Evolutionary conservation across 2,329 filamentous ascomycete genomes (phyloP), one percentile per base, ranked within the genome.

Genomic region (Nemania serpens): DNA sequence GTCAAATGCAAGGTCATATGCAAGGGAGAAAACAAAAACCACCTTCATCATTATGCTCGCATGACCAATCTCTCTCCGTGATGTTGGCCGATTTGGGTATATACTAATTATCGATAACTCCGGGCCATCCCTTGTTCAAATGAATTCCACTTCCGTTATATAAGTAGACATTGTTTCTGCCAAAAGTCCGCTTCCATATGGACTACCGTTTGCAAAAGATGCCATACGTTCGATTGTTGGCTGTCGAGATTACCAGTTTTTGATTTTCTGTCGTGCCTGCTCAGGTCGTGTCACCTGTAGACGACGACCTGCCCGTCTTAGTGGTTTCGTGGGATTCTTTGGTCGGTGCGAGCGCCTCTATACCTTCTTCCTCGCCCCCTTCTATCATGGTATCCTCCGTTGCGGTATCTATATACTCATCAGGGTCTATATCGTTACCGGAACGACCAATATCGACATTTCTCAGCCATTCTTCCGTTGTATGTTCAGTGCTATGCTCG

Each of bases 391-490:
- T 62, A 55, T 61, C 56, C 25, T 66, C 64, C 29, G 61, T 60
- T 10, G 49, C 60, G 45, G 59, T 12, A 52, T 64, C 55, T 42
- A 50, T 42, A 36, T 47, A 58, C 34, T 51, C 53, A 15, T 57
- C 57, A 45, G 25, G 36, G 15, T 59, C 56, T 59, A 55, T 58
- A 52, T 45, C 52, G 39, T 55, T 55, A 53, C 36, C 48, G 12
- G 41, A 36, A 47, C 55, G 52, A 39, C 61, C 56, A 39, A 57
- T 34, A n/a, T 66, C 64, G 22, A 64, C 58, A 41, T 66, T 59
- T 45, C 58, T 59, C 17, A 64, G 50, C 58, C 62, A 62, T 50
- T 66, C 61, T 52, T 64, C 64, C 29, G 61, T 66, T 39, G 55
- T 54, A 41, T 41, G 45, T 43, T 47, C 62, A 50, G 20, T 46